phyloP scores from a whole-genome alignment of 805 yeast genomes.

The Candida yuanshanica region DNA sequence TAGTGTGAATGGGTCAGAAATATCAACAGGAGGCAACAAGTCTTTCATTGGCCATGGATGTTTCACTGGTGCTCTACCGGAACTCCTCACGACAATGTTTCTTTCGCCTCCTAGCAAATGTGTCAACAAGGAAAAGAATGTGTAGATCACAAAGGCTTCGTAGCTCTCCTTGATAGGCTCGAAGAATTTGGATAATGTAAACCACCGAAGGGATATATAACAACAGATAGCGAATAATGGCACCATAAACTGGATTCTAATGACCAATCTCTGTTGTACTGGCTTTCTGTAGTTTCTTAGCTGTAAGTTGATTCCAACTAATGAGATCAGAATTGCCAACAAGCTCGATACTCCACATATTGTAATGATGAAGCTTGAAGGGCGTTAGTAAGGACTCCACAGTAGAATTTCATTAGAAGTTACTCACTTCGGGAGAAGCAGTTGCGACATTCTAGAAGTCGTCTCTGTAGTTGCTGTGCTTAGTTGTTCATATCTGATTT shows the following conservation, averaged over 20 bases:
- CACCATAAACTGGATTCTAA: slow-evolving; percentile 74
- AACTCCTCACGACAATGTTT: slow-evolving; percentile 62
- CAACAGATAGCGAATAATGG: slow-evolving; percentile 78
- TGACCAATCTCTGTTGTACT: slow-evolving; percentile 75
- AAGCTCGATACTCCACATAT: slow-evolving; percentile 6
- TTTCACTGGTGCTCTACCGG: slow-evolving; percentile 64
- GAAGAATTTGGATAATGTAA: slow-evolving; percentile 38
- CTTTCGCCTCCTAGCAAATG: slow-evolving; percentile 90
- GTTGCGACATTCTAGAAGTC: background rate
- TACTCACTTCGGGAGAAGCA: background rate
- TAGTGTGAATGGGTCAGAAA: slow-evolving; percentile 80
- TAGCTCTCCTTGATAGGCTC: slow-evolving; percentile 85
- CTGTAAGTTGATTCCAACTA: slow-evolving; percentile 45
- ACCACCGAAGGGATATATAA: slow-evolving; percentile 47
- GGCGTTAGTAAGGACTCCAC: background rate
- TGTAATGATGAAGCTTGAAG: slow-evolving; percentile 1
- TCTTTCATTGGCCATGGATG: slow-evolving; percentile 54
- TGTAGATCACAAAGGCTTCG: slow-evolving; percentile 93
- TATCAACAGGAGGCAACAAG: slow-evolving; percentile 58
- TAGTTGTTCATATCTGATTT: background rate
- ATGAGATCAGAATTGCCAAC: slow-evolving; percentile 36
- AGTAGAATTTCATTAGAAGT: background rate
- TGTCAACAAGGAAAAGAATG: slow-evolving; percentile 80
- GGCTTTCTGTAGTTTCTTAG: slow-evolving; percentile 80
- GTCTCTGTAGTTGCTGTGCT: background rate